Evolutionary conservation across 148 eudicot genomes (phyloP), one percentile per base, ranked within the genome.

Genomic region (Rhododendron kiyosumense): DNA sequence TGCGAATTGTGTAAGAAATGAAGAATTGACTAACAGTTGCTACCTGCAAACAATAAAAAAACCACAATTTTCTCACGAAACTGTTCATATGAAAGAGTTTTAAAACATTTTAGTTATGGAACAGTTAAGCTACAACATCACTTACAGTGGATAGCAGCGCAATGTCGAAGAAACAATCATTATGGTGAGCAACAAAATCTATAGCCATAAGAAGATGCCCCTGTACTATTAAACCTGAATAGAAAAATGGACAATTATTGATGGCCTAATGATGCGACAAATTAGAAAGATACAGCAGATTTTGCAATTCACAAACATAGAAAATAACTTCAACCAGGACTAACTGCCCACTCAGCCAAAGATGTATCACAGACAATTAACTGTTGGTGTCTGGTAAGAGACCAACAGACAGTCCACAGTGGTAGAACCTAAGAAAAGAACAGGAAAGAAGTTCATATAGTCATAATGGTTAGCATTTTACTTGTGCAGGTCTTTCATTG

Each of bases 1-100:
- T 95, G 61, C 98, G 93, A 84, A 97, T 97, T 12, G 99, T 97
- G 86, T 97, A 97, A 78, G 98, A 97, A 86, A 95, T 97, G 91
- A 97, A 97, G 87, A 97, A 97, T 85, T 97, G 99, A 88, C 99
- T 94, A 84, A 90, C 89, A 52, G 99, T 97, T 79, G 99, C 99
- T 41, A 97, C 99, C 99, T 97, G 94, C 86, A 91, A 83, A 38
- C 32, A 73, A 73, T 45, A 71, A 49, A 78, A 49, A 28, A 84
- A 5, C 5, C 41, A 22, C 65, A 49, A 13, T 79, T 28, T 28
- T 49, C 52, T 54, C 36, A 13, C 5, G 41, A 38, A 32, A 30
- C 76, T 14, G 74, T 26, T 67, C 51, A 15, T 48, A 5, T 49
- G 13, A 28, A 79, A 5, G 0, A 49, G 82, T 48, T 22, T 41